Evolutionary conservation across 805 yeast species (phyloP).

Genomic region (Yarrowia yakushimensis): DNA sequence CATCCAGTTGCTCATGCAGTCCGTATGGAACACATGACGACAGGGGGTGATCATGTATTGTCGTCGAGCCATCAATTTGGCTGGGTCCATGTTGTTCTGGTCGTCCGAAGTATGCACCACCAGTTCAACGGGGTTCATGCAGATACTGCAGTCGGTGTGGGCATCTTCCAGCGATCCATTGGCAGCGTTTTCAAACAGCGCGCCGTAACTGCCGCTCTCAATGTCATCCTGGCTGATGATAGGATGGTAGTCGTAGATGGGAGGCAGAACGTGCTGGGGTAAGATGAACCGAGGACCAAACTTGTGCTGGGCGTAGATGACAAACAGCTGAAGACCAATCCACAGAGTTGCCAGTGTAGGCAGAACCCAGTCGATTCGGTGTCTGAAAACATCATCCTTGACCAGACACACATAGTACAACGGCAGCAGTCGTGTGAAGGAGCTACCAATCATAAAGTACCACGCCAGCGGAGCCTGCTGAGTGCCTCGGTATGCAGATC

Average conservation of each 20-base stretch:
- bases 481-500: conserved; percentile 69
- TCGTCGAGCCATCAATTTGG: conserved; percentile 38
- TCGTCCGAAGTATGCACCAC: conserved; percentile 33
- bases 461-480: conserved; percentile 60
- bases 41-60: conserved; percentile 72
- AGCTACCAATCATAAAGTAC: conserved; percentile 71
- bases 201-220: conserved; percentile 48
- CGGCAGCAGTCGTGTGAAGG: conserved; percentile 61
- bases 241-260: conserved; percentile 81
- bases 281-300: conserved; percentile 82
- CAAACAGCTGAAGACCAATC: conserved; percentile 55
- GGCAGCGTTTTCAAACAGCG: background rate
- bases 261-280: conserved; percentile 70
- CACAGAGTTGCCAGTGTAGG: conserved; percentile 46
- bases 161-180: conserved; percentile 30
- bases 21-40: conserved; percentile 81
- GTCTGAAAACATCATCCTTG: conserved; percentile 59
- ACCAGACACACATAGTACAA: conserved; percentile 55
- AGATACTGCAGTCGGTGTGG: conserved; percentile 76
- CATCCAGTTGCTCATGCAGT: conserved; percentile 94
- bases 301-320: conserved; percentile 59
- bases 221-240: conserved; percentile 55
- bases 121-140: conserved; percentile 75
- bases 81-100: conserved; percentile 32
- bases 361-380: conserved; percentile 49